Percentiles rank a stretch among this genome's conserved stretches.
Conservation (phyloP, 108 stramenopile genomes). For the Skeletonema menzelii region DNA sequence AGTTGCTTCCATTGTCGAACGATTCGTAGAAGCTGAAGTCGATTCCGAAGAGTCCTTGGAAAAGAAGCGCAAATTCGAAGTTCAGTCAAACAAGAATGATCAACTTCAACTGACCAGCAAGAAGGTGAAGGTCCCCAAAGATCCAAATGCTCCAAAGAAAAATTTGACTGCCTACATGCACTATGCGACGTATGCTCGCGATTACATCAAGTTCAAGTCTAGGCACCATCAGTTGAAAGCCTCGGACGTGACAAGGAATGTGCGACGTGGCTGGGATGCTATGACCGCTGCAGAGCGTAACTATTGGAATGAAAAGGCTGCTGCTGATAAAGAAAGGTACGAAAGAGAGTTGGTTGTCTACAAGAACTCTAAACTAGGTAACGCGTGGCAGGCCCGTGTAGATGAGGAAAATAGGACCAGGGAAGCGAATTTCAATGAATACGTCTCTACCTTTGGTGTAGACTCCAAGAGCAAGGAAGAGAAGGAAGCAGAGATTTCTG, state of each 20-base stretch:
- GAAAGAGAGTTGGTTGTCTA: slow-evolving; percentile 59
- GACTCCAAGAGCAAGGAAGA: no score
- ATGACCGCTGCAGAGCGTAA: slow-evolving; percentile 54
- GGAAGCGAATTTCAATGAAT: no score
- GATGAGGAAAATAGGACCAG: no score
- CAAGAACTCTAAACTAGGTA: slow-evolving; percentile 2
- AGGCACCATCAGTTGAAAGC: slow-evolving; percentile 68
- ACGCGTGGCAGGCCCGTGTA: no score
- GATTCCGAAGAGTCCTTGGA: neutral
- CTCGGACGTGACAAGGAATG: slow-evolving; percentile 62
- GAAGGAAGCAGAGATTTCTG: no score
- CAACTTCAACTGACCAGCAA: slow-evolving; percentile 6
- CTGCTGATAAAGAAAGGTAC: slow-evolving; percentile 69
- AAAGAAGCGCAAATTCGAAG: neutral
- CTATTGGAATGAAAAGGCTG: slow-evolving; percentile 72
- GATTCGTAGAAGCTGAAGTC: neutral
- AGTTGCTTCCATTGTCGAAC: neutral
- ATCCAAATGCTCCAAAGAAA: slow-evolving; percentile 78
- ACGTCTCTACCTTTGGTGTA: no score
- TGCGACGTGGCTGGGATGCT: slow-evolving; percentile 71
- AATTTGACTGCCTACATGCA: slow-evolving; percentile 80
- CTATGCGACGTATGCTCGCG: slow-evolving; percentile 64
- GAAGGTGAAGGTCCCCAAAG: slow-evolving; percentile 40
- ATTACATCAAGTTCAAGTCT: slow-evolving; percentile 59
- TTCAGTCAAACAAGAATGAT: neutral